Evolutionary conservation across 805 yeast species (phyloP).

Genomic region (Starmerella stellata): DNA sequence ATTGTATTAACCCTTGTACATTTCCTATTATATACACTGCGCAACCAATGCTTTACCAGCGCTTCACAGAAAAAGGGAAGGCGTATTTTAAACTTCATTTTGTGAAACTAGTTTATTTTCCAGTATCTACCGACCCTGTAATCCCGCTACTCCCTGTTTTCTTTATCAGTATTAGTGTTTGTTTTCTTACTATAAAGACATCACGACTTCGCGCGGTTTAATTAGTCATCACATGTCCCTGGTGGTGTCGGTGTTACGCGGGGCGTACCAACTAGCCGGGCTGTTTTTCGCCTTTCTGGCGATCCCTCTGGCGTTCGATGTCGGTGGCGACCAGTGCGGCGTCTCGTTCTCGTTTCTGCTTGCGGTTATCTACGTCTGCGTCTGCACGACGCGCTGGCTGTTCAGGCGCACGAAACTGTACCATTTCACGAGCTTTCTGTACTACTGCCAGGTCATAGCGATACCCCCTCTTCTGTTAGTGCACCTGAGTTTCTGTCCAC

Average conservation of each 20-base stretch:
- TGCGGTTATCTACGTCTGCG: constrained; percentile 45
- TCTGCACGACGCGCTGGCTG: constrained; percentile 54
- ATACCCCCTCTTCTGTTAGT: constrained; percentile 67
- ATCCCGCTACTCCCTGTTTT: no score
- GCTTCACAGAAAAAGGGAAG: no score
- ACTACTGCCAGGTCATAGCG: constrained; percentile 64
- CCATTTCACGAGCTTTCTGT: constrained; percentile 27
- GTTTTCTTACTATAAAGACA: no score
- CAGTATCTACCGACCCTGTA: neutral
- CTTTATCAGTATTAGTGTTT: neutral
- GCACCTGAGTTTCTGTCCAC: constrained; percentile 23
- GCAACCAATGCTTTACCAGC: no score
- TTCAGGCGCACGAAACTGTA: constrained; percentile 25
- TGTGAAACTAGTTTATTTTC: no score
- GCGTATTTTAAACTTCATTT: no score
- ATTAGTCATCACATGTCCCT: no score
- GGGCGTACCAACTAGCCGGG: constrained; percentile 11
- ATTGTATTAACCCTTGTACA: no score
- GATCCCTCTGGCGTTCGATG: constrained; percentile 82
- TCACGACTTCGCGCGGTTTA: no score
- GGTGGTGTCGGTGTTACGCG: constrained; percentile 5
- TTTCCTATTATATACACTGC: no score
- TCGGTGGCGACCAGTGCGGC: constrained; percentile 84
- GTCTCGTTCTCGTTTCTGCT: constrained; percentile 63
- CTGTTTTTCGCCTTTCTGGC: constrained; percentile 29